Conservation (phyloP, 192 early-diverging fungal genomes). For the Chytriomyces sp. region DNA sequence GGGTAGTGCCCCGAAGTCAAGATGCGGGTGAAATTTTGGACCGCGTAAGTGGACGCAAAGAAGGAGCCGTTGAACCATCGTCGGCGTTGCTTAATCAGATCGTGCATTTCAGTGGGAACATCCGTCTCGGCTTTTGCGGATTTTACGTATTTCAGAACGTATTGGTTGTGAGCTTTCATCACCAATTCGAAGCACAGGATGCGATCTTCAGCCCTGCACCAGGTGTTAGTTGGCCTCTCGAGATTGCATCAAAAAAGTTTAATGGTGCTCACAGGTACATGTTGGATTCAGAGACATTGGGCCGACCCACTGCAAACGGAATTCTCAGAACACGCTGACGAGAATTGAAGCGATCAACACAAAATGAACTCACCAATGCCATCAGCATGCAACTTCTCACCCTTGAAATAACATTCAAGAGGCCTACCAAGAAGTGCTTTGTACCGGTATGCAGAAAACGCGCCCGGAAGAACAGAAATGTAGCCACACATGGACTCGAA, state of each 20-base stretch:
- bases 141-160: conserved; percentile 71
- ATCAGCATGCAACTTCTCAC: conserved; percentile 49
- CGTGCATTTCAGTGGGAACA: conserved; percentile 70
- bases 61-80: conserved; percentile 84
- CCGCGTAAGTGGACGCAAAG: conserved; percentile 74
- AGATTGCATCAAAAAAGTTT: conserved; percentile 54
- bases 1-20: conserved; percentile 56
- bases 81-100: conserved; percentile 78
- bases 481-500: conserved; percentile 89
- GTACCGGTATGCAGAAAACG: conserved; percentile 85
- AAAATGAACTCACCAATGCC: background rate
- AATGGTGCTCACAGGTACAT: conserved; percentile 54
- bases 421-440: conserved; percentile 71
- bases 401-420: conserved; percentile 74
- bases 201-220: conserved; percentile 71
- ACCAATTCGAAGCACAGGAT: conserved; percentile 85
- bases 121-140: conserved; percentile 73
- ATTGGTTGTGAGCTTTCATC: conserved; percentile 62
- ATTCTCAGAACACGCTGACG: conserved; percentile 59
- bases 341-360: conserved; percentile 69
- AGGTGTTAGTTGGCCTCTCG: background rate
- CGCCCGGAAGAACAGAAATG: conserved; percentile 86
- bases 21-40: conserved; percentile 63
- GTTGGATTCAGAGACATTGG: conserved; percentile 45
- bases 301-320: conserved; percentile 51